Evolutionary conservation across 495 filamentous ascomycete genomes (phyloP).

Genomic region (Astrocystis sublimbata): DNA sequence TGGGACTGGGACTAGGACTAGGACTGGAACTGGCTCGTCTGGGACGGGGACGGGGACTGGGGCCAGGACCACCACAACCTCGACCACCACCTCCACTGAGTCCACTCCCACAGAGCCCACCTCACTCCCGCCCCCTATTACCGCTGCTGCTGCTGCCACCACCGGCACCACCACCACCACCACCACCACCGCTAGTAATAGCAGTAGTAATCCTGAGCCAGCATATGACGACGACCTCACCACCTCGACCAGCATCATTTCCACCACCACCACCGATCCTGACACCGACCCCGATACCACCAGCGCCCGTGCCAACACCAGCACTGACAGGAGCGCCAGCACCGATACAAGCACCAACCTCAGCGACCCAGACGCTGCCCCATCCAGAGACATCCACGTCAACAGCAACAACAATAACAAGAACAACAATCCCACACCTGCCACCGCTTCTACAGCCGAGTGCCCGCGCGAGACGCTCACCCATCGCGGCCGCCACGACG

Average conservation of each 20-base stretch:
- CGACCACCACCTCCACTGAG: no score
- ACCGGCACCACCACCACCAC: not conserved
- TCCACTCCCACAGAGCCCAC: not conserved
- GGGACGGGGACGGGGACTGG: no score
- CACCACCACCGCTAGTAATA: not conserved
- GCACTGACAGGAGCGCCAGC: not conserved
- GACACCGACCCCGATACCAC: not conserved
- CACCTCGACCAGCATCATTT: not conserved
- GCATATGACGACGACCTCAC: slow-evolving; percentile 7
- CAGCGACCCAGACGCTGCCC: not conserved
- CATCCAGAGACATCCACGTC: no score
- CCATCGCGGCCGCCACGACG: slow-evolving; percentile 4
- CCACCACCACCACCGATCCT: slow-evolving; percentile 3
- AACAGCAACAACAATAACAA: no score
- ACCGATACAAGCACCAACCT: not conserved
- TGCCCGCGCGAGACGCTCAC: not conserved
- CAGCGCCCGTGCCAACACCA: not conserved
- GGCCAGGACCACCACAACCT: no score
- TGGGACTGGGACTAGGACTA: no score
- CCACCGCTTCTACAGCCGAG: not conserved
- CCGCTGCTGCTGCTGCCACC: not conserved
- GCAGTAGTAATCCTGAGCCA: no score
- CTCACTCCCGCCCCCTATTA: slow-evolving; percentile 18
- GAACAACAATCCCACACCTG: not conserved
- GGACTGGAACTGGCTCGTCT: no score